Conservation (phyloP, 345 rosid genomes). For the Eucalyptus microcorys region DNA sequence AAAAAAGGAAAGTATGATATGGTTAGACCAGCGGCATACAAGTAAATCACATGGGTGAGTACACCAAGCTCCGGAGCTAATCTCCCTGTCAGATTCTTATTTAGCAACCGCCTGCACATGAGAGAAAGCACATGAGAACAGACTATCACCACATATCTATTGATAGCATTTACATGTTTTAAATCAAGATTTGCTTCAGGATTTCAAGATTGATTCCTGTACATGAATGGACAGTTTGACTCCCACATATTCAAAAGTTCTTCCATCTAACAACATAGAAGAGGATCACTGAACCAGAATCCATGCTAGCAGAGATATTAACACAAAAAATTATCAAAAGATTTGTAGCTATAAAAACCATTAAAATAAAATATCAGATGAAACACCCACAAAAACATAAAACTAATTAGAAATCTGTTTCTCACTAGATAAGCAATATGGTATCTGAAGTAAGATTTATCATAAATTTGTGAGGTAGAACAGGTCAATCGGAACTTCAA, state of each 20-base stretch:
- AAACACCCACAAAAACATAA: background rate
- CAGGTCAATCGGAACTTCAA: background rate
- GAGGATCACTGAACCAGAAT: background rate
- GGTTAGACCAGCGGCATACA: constrained; percentile 22
- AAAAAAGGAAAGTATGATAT: background rate
- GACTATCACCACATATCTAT: background rate
- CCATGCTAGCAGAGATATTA: background rate
- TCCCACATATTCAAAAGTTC: background rate
- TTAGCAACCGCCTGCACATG: constrained; percentile 56
- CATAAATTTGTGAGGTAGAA: background rate
- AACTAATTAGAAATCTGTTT: background rate
- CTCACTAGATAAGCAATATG: background rate
- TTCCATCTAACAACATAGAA: background rate
- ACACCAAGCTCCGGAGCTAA: constrained; percentile 78
- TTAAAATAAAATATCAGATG: background rate
- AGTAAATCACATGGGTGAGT: constrained; percentile 40
- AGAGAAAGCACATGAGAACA: background rate
- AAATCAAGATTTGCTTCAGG: background rate
- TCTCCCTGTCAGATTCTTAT: constrained; percentile 62
- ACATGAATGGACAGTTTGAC: background rate
- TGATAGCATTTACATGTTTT: background rate
- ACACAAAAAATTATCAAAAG: background rate
- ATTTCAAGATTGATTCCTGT: background rate
- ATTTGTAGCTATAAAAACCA: background rate
- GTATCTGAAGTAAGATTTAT: background rate